Evolutionary conservation across 352 stramenopile genomes (phyloP).

Genomic region (Pythium rishiriense): DNA sequence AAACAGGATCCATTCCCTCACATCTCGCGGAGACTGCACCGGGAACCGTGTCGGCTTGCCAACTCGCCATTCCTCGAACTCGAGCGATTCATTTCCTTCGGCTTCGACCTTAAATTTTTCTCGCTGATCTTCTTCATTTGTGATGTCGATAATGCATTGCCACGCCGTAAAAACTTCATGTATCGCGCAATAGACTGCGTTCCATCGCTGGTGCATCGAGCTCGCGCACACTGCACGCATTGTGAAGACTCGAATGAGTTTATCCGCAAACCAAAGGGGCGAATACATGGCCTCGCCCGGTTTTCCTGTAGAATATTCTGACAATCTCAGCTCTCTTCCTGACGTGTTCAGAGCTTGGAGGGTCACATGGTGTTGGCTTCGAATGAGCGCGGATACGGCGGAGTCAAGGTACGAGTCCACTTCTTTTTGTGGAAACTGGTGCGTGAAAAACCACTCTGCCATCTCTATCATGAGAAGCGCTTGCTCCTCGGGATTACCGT

Average conservation of each 20-base stretch:
- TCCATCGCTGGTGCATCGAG: slow-evolving; percentile 37
- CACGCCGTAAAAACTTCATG: slow-evolving; percentile 51
- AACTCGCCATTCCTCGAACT: slow-evolving; percentile 66
- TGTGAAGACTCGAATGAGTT: slow-evolving; percentile 53
- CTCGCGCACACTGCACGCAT: slow-evolving; percentile 40
- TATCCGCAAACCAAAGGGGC: slow-evolving; percentile 56
- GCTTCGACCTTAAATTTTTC: slow-evolving; percentile 34
- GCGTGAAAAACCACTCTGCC: slow-evolving; percentile 84
- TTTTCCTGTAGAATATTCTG: neutral
- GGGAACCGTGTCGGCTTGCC: slow-evolving; percentile 31
- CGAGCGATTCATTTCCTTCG: slow-evolving; percentile 17
- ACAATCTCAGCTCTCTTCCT: neutral
- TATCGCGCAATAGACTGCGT: slow-evolving; percentile 35
- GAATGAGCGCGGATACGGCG: slow-evolving; percentile 45
- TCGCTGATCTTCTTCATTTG: slow-evolving; percentile 46
- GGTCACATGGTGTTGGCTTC: slow-evolving; percentile 24
- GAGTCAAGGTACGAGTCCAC: slow-evolving; percentile 55
- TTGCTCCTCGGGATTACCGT: slow-evolving; percentile 61
- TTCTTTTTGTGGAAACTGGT: slow-evolving; percentile 60
- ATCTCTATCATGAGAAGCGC: slow-evolving; percentile 73
- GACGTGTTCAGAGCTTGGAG: neutral
- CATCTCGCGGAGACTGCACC: slow-evolving; percentile 14
- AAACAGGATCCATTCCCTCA: slow-evolving; percentile 50
- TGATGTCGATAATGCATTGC: slow-evolving; percentile 45
- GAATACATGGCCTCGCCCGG: slow-evolving; percentile 27